phyloP scores from a whole-genome alignment of 352 stramenopile genomes.

The Phytophthora tentaculata region DNA sequence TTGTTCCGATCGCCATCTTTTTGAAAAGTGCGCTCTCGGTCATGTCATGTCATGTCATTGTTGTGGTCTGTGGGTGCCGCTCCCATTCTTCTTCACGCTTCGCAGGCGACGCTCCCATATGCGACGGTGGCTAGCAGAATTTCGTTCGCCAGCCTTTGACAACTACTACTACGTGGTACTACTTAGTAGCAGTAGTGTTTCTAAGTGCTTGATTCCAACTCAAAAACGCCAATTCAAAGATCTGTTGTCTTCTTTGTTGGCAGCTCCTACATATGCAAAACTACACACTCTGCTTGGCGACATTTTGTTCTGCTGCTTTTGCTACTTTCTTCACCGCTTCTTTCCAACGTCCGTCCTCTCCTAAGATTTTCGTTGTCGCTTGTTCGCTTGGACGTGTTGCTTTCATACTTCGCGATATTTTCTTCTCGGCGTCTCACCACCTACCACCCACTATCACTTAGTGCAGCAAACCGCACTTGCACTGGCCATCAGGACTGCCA shows the following conservation, averaged over 20 bases:
- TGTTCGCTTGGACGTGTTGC: slow-evolving; percentile 1
- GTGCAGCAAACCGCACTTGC: slow-evolving; percentile 37
- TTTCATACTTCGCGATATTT: too few relatives aligned
- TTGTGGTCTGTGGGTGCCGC: background rate
- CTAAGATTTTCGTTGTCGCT: background rate
- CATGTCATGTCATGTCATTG: background rate
- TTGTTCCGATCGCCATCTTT: slow-evolving; percentile 34
- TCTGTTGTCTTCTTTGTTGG: slow-evolving; percentile 10
- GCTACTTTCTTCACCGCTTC: slow-evolving; percentile 6
- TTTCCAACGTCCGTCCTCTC: background rate
- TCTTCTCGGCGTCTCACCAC: background rate
- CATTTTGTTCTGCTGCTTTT: background rate
- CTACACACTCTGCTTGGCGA: background rate
- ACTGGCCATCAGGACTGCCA: slow-evolving; percentile 26
- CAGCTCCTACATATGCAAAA: slow-evolving; percentile 13
- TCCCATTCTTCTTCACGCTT: background rate
- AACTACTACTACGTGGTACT: too few relatives aligned
- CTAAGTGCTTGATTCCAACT: too few relatives aligned
- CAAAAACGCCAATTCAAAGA: too few relatives aligned
- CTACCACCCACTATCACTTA: slow-evolving; percentile 16
- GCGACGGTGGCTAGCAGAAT: slow-evolving; percentile 11
- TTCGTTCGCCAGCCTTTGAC: too few relatives aligned
- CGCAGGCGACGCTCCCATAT: slow-evolving; percentile 21
- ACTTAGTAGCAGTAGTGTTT: too few relatives aligned
- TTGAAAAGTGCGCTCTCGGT: slow-evolving; percentile 19